These are phyloP conservation scores for Malania oleifera DNA, from an alignment of 164 flowering plant species.

Conservation along the genomic window DNA sequence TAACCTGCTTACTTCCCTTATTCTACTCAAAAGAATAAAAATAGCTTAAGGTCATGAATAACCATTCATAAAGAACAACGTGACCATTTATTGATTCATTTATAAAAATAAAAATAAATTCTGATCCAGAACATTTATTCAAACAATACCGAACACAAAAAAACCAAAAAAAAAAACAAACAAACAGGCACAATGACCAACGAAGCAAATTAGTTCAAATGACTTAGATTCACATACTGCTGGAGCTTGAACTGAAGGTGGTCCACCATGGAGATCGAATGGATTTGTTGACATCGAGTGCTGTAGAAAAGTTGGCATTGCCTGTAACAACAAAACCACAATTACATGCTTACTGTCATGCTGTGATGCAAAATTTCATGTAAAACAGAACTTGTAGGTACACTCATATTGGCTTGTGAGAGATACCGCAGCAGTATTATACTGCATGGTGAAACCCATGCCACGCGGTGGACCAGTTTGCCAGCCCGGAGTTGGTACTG, in stretches of 20 bases:
- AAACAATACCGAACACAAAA: too few species aligned
- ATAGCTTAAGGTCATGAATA: neutral
- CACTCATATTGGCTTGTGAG: neutral
- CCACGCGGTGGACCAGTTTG: constrained; percentile 51
- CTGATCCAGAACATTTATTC: too few species aligned
- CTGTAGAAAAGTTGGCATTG: constrained; percentile 37
- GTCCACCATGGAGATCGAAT: constrained; percentile 59
- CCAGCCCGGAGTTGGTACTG: constrained; percentile 54
- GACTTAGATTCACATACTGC: constrained; percentile 32
- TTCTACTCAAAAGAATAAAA: too few species aligned
- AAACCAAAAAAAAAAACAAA: neutral
- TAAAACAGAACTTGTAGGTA: neutral
- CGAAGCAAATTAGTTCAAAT: neutral
- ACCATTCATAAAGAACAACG: neutral
- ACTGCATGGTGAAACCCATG: constrained; percentile 57
- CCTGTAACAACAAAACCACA: constrained; percentile 29
- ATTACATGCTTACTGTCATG: constrained; percentile 7
- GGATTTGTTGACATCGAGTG: constrained; percentile 66
- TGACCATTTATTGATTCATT: neutral
- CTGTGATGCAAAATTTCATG: neutral
- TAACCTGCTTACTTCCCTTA: too few species aligned
- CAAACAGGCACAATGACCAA: neutral
- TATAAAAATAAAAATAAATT: too few species aligned
- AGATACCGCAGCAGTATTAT: constrained; percentile 51
- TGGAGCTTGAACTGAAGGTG: constrained; percentile 42